Percentiles rank a stretch among this genome's conserved stretches.
Conservation (phyloP, 768 basidiomycete species). For the Auriscalpium microsporum region DNA sequence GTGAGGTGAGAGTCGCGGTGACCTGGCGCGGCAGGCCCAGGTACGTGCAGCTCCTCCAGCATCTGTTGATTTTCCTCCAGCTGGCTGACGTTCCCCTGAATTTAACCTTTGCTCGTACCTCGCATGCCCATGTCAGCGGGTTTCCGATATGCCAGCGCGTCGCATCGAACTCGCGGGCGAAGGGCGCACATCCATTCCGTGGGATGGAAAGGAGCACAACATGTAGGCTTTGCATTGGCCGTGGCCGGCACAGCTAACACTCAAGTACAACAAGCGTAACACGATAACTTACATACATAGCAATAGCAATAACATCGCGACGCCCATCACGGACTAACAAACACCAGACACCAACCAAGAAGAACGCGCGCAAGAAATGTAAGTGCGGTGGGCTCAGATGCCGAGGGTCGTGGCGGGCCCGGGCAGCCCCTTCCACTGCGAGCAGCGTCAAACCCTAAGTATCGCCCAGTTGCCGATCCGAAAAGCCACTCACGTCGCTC, state of each 20-base stretch:
- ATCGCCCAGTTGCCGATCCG: not conserved
- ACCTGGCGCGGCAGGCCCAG: not conserved
- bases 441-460: not conserved
- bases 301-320: not conserved
- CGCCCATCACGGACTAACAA: not conserved
- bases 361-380: conserved; percentile 2
- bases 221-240: no score
- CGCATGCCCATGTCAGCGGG: no score
- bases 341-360: not conserved
- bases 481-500: conserved; percentile 21
- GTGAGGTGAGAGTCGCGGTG: not conserved
- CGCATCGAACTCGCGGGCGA: no score
- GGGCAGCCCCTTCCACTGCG: conserved; percentile 29
- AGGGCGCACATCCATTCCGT: no score
- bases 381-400: not conserved
- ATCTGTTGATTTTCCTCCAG: no score
- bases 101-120: no score
- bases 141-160: no score
- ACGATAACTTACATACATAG: conserved; percentile 3
- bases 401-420: conserved; percentile 23
- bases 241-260: no score
- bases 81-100: no score
- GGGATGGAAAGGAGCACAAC: no score
- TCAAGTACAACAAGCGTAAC: not conserved
- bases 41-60: no score